Conservation (phyloP, 2,329 filamentous ascomycete genomes). For the Aspergillus caelatus region DNA sequence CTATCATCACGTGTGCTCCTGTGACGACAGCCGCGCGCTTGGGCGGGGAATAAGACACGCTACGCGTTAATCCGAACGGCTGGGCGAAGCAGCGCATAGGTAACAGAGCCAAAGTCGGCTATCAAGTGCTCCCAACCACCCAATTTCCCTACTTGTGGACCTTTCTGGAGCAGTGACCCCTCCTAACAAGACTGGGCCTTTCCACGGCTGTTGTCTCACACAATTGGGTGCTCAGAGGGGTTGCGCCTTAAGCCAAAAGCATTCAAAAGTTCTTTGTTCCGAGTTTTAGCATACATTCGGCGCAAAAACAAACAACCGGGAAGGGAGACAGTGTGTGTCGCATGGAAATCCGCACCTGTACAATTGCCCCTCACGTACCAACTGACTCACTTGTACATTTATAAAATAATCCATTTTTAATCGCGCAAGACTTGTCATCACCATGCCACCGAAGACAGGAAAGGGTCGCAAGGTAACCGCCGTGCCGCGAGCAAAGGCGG, state of each 20-base stretch:
- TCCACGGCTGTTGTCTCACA: background rate
- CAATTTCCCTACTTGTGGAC: slow-evolving; percentile 6
- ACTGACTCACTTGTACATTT: background rate
- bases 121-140: slow-evolving; percentile 7
- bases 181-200: background rate
- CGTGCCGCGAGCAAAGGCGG: slow-evolving; percentile 10
- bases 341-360: background rate
- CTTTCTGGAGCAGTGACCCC: background rate
- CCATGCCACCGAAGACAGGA: slow-evolving; percentile 36
- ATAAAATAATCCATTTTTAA: background rate
- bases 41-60: slow-evolving; percentile 12
- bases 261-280: background rate
- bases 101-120: background rate
- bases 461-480: slow-evolving; percentile 19
- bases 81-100: slow-evolving; percentile 12
- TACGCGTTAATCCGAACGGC: slow-evolving; percentile 28
- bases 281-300: background rate
- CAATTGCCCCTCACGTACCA: background rate
- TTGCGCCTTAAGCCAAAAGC: background rate
- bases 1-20: slow-evolving; percentile 10
- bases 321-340: background rate
- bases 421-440: slow-evolving; percentile 6
- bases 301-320: background rate
- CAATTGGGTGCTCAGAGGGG: background rate
- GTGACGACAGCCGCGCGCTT: slow-evolving; percentile 15